A percentile compares a stretch with the other conserved stretches of the same genome.
These are phyloP conservation scores for Apophysomyces ossiformis DNA, from an alignment of 371 early-diverging fungal species.

Conservation along the genomic window DNA sequence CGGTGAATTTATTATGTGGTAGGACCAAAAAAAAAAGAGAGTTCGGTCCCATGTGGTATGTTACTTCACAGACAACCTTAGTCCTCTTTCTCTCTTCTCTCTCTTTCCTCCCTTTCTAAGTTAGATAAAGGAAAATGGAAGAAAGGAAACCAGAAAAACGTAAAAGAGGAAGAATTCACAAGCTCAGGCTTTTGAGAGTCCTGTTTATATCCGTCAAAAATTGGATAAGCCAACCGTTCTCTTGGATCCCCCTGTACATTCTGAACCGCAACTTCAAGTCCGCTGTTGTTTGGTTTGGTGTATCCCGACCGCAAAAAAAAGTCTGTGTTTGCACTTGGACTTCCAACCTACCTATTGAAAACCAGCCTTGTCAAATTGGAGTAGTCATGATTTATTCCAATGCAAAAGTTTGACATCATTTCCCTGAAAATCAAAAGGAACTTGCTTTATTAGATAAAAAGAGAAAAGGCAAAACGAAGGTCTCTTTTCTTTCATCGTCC, in stretches of 20 bases:
- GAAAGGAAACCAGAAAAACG: neutral
- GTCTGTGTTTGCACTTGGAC: constrained; percentile 5
- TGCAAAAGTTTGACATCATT: too few species aligned
- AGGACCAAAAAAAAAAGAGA: neutral
- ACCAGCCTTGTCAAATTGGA: too few species aligned
- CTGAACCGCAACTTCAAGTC: neutral
- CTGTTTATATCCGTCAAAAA: neutral
- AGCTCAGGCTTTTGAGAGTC: neutral
- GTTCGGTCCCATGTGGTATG: constrained; percentile 2
- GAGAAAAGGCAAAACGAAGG: too few species aligned
- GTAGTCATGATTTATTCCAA: too few species aligned
- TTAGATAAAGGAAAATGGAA: neutral
- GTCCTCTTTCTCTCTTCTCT: neutral
- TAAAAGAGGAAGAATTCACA: neutral
- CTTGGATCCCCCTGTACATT: constrained; percentile 9
- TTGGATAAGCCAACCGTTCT: neutral
- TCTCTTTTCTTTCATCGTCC: too few species aligned
- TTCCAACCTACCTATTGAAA: too few species aligned
- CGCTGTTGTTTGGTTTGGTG: neutral
- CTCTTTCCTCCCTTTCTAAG: neutral
- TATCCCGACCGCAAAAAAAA: neutral
- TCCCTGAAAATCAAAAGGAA: too few species aligned
- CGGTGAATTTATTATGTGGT: constrained; percentile 7
- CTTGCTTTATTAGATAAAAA: too few species aligned
- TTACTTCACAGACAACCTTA: neutral